phyloP scores from a whole-genome alignment of 257 asterid genomes.

The Coffea eugenioides region DNA sequence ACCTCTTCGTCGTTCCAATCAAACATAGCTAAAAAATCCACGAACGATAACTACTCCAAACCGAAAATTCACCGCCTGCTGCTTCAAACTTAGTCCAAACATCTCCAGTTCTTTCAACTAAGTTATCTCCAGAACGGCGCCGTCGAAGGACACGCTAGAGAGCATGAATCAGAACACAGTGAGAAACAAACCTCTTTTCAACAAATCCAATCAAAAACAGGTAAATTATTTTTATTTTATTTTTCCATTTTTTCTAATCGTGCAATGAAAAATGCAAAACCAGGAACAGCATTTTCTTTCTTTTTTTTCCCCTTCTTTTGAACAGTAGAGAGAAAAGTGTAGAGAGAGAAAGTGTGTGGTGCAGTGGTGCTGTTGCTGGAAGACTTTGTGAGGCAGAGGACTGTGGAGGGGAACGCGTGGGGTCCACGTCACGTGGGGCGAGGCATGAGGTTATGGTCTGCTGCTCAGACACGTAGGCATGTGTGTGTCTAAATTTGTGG shows the following conservation, averaged over 20 bases:
- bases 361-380: background rate
- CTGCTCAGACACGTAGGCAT: slow-evolving; percentile 15
- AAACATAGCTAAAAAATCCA: slow-evolving; percentile 66
- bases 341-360: background rate
- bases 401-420: background rate
- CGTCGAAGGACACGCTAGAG: slow-evolving; percentile 11
- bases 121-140: slow-evolving; percentile 18
- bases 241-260: no score
- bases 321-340: background rate
- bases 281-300: background rate
- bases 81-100: slow-evolving; percentile 46
- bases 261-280: background rate
- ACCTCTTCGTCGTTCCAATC: slow-evolving; percentile 99
- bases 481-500: slow-evolving; percentile 28
- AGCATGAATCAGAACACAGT: slow-evolving; percentile 20
- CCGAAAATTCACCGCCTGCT: slow-evolving; percentile 26
- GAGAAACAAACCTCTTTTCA: background rate
- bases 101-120: slow-evolving; percentile 44
- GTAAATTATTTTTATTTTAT: no score
- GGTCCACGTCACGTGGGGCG: slow-evolving; percentile 16
- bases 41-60: slow-evolving; percentile 26
- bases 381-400: background rate
- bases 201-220: background rate
- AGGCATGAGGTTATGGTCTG: background rate
- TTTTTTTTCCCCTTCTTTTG: background rate